These are phyloP conservation scores for Colletotrichum musae DNA, from an alignment of 2,329 filamentous ascomycete species.

Conservation along the genomic window DNA sequence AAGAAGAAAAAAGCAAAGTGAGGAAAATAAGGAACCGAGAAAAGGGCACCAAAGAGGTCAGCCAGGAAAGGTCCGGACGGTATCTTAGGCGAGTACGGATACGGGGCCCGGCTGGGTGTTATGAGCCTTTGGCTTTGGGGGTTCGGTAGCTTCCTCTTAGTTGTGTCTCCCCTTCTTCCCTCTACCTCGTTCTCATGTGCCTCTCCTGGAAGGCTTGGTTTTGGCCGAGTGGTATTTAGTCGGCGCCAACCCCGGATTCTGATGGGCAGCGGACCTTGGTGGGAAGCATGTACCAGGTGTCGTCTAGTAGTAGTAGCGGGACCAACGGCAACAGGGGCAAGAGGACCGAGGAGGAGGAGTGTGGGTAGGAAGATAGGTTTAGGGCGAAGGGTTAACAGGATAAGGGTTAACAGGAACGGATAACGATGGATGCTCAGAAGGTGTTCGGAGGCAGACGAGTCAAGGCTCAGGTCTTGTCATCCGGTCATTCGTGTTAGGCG, in stretches of 20 bases:
- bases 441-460: constrained; percentile 8
- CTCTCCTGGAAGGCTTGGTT: neutral
- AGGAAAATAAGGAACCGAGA: neutral
- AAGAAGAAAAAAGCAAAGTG: neutral
- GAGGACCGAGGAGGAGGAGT: neutral
- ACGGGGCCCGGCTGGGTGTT: constrained; percentile 14
- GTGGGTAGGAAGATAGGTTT: neutral
- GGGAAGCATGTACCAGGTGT: neutral
- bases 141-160: constrained; percentile 14
- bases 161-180: neutral
- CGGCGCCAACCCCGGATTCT: constrained; percentile 38
- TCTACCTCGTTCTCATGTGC: constrained; percentile 17
- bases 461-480: constrained; percentile 27
- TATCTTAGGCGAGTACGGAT: neutral
- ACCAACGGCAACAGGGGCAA: constrained; percentile 3
- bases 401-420: neutral
- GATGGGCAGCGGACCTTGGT: neutral
- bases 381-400: neutral
- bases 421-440: constrained; percentile 7
- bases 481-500: constrained; percentile 9
- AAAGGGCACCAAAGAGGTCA: too few species aligned
- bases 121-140: constrained; percentile 10
- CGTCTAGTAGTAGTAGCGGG: neutral
- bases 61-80: too few species aligned
- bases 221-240: constrained; percentile 13